Percentiles rank a stretch among this genome's conserved stretches.
Conservation (phyloP, 495 filamentous ascomycete species). For the Penicillium cataractarum region DNA sequence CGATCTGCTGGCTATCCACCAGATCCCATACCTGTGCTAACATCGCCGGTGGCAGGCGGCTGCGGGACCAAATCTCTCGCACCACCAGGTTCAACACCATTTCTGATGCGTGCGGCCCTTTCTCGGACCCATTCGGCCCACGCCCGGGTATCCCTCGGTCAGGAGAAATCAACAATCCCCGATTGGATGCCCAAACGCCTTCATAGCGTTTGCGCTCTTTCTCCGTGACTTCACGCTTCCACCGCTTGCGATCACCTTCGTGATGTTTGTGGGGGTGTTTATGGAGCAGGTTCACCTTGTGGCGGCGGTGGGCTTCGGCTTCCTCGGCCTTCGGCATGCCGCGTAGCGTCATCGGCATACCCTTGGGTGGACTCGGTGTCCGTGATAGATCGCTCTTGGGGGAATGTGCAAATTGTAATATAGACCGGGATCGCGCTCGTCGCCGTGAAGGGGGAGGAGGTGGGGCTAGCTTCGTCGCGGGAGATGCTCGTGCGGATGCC, state of each 20-base stretch:
- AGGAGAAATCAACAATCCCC: conserved; percentile 60
- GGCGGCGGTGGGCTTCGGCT: conserved; percentile 52
- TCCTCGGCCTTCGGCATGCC: conserved; percentile 60
- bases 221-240: conserved; percentile 76
- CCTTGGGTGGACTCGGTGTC: conserved; percentile 58
- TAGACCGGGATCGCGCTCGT: conserved; percentile 46
- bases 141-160: conserved; percentile 6
- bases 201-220: conserved; percentile 89
- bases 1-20: conserved; percentile 67
- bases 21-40: conserved; percentile 85
- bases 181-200: conserved; percentile 94
- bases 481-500: conserved; percentile 71
- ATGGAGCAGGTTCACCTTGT: conserved; percentile 56
- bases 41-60: conserved; percentile 65
- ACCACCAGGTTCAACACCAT: conserved; percentile 78
- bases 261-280: conserved; percentile 84
- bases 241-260: conserved; percentile 84
- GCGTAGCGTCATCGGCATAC: conserved; percentile 76
- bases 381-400: conserved; percentile 44
- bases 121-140: conserved; percentile 8
- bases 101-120: conserved; percentile 44
- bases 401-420: conserved; percentile 41
- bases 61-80: conserved; percentile 84
- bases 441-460: conserved; percentile 52
- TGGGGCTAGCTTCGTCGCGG: conserved; percentile 45